Percentiles rank a stretch among this genome's conserved stretches.
phyloP scores from a whole-genome alignment of 768 basidiomycete genomes.

The Tylopilus balloui region DNA sequence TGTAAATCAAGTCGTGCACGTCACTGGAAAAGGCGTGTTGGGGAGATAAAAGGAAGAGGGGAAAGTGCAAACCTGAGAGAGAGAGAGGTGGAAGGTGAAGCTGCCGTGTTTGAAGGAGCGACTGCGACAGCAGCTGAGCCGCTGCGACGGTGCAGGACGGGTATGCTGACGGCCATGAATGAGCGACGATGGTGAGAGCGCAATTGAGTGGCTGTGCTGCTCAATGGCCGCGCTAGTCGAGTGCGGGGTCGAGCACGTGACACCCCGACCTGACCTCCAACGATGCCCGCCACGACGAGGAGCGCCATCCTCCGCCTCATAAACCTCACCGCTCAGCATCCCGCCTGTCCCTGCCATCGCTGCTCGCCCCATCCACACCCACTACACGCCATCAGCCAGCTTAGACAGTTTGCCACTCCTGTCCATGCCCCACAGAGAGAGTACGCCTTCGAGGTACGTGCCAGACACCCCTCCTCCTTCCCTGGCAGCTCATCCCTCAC shows the following conservation, averaged over 20 bases:
- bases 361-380: slow-evolving; percentile 44
- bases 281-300: slow-evolving; percentile 48
- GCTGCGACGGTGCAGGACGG: slow-evolving; percentile 35
- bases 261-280: neutral
- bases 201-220: slow-evolving; percentile 15
- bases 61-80: slow-evolving; percentile 20
- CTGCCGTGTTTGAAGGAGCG: slow-evolving; percentile 27
- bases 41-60: neutral
- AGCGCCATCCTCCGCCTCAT: slow-evolving; percentile 69
- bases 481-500: neutral
- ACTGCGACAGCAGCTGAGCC: slow-evolving; percentile 23
- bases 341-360: slow-evolving; percentile 77
- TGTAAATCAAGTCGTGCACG: slow-evolving; percentile 73
- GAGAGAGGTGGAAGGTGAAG: too few species aligned
- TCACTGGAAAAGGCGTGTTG: slow-evolving; percentile 43
- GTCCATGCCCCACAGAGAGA: slow-evolving; percentile 71
- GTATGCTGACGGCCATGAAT: slow-evolving; percentile 39
- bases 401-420: slow-evolving; percentile 75
- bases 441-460: slow-evolving; percentile 81
- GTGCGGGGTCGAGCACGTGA: slow-evolving; percentile 6
- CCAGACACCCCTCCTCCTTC: neutral
- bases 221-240: neutral
- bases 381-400: slow-evolving; percentile 44
- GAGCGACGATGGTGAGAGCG: neutral
- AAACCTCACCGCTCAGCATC: slow-evolving; percentile 61